Evolutionary conservation across 2,329 filamentous ascomycete genomes (phyloP).

Genomic region (Fusarium sp.): DNA sequence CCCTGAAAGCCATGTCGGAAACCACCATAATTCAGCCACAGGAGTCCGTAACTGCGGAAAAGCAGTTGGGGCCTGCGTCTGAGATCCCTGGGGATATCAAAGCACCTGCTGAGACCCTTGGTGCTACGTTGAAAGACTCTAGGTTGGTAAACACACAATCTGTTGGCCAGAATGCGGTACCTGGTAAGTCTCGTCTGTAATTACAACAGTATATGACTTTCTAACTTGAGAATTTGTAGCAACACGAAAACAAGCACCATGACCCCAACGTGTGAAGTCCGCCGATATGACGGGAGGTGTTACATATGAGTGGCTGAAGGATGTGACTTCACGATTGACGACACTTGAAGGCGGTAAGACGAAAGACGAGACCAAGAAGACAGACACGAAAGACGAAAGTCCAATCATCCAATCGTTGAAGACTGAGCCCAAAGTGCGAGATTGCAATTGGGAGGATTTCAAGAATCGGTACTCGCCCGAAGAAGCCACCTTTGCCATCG

Average conservation of each 20-base stretch:
- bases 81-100: not conserved
- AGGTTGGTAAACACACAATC: not conserved
- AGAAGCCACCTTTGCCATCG: not conserved
- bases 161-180: not conserved
- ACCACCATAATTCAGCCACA: no score
- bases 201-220: not conserved
- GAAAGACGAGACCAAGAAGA: not conserved
- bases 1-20: not conserved
- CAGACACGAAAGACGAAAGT: not conserved
- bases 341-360: not conserved
- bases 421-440: not conserved
- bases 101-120: not conserved
- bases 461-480: not conserved
- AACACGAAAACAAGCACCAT: not conserved
- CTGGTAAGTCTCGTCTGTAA: not conserved
- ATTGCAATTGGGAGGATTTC: constrained; percentile 4
- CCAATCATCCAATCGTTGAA: not conserved
- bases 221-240: not conserved
- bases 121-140: not conserved
- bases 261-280: not conserved
- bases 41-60: not conserved
- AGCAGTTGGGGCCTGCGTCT: not conserved
- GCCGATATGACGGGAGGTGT: not conserved
- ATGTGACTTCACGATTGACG: not conserved
- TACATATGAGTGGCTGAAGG: not conserved